Base-by-base conservation (phyloP, 2,329 filamentous ascomycete species). In the Claviceps fusiformis region DNA sequence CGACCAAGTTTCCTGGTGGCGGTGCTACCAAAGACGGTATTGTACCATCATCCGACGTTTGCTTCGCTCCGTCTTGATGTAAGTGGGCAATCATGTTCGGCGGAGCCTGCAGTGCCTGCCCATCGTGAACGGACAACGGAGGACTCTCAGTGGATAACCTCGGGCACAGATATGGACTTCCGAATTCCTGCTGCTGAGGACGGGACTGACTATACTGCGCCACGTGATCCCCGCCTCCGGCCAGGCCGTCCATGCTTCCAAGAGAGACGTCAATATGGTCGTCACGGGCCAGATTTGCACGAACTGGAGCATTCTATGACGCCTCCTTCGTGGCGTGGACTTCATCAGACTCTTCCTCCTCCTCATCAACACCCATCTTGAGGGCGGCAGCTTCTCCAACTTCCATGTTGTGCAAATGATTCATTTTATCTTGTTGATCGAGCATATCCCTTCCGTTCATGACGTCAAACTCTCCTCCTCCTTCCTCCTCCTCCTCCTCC, bases 381-480 rank as follows among this genome's bases (percentile, higher is more conserved):
- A 82, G 66, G 9, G 78, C 79, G 2, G 73, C 74, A 13, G 79
- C 79, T 62, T 82, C 79, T 55, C 75, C 77, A 2, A 79, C 74
- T 60, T 82, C 79, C 79, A 82, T 83, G 61, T 75, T 72, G 62
- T 81, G 79, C 17, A 82, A 70, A 54, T 74, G 76, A 55, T 79
- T 73, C 52, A 67, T 53, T 65, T 80, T 78, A 60, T 75, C 71
- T 61, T 76, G 69, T 56, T 74, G 71, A 56, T 71, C 68, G 11
- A 78, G 62, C 3, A 72, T 67, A 57, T 76, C 61, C 50, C 73
- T 68, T 24, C 73, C 74, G 2, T 72, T 68, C 31, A 69, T 62
- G 6, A 76, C 74, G 27, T 77, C 74, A 35, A 75, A 77, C 47
- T 75, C 72, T 3, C 65, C 66, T 37, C 68, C 63, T 37, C 70